Conservation (phyloP, 176 grass and related monocot genomes). For the Lolium perenne region DNA sequence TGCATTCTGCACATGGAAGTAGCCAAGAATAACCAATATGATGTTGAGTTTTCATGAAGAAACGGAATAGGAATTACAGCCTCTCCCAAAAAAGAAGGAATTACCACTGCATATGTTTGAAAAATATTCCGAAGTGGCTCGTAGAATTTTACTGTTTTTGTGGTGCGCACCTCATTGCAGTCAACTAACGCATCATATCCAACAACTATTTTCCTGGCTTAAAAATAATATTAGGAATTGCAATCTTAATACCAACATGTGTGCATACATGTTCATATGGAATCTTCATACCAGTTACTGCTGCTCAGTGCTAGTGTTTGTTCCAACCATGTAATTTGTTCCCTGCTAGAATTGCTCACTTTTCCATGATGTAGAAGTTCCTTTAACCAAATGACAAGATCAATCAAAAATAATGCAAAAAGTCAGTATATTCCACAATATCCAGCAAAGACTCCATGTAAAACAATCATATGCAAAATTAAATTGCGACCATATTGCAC, state of each 20-base stretch:
- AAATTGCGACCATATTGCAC: not conserved
- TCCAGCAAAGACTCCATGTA: not conserved
- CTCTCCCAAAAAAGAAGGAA: not conserved
- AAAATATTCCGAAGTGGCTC: constrained; percentile 35
- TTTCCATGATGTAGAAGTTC: constrained; percentile 46
- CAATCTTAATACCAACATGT: not conserved
- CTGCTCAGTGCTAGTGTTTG: constrained; percentile 2
- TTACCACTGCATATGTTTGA: constrained; percentile 59
- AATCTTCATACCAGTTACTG: constrained; percentile 53
- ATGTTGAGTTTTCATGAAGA: not conserved
- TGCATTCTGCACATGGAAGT: constrained; percentile 27
- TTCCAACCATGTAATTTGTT: constrained; percentile 54
- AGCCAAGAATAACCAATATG: not conserved
- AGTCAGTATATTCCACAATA: not conserved
- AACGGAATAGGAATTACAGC: constrained; percentile 31
- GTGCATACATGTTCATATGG: not conserved
- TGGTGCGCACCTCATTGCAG: constrained; percentile 11
- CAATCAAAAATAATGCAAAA: constrained; percentile 27
- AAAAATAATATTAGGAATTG: constrained; percentile 15
- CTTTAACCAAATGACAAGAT: constrained; percentile 38
- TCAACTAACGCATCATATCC: constrained; percentile 47
- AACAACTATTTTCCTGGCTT: constrained; percentile 63
- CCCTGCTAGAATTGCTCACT: constrained; percentile 42
- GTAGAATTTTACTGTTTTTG: not conserved
- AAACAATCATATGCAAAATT: not conserved